Base-by-base conservation (phyloP, 1,139 yeast species). In the Saccharomyces hybrid region DNA sequence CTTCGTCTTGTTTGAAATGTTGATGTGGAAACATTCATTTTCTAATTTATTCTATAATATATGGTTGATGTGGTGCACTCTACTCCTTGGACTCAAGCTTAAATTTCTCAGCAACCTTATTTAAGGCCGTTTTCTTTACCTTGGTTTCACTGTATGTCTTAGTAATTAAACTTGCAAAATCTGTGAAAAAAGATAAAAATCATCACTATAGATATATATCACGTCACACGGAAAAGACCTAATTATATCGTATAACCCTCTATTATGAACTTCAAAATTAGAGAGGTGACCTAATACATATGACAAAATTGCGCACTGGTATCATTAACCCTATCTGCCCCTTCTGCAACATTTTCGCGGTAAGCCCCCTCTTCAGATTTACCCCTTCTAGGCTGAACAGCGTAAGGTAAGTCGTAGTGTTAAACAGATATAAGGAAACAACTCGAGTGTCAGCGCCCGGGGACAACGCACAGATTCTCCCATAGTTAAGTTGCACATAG, bases 1-100 rank as follows among this genome's bases (percentile, higher is more conserved):
- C 90, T 79, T 70, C 90, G 80, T 70, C 90, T 81, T 52, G 87
- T 89, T 44, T 91, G 93, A 53, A 89, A 80, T 8, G 97, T 88
- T 57, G 96, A 87, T 50, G 96, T 88, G 54, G 96, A 87, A 53
- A 89, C 84, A 72, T 89, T 90, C 97, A 90, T 89, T 38, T 16
- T 16, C 2, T 5, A n/a, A n/a, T 11, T 9, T 38, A 7, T 38
- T 3, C 5, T 38, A 2, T 3, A 5, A 9, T 38, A 38, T 9
- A 38, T 9, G 5, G n/a, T 13, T 5, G 42, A 26, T 23, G 13
- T 14, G 5, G 13, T 38, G 47, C 3, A 19, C 44, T 16, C 16
- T 19, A 6, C 6, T 1, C 25, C 23, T 19, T 3, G 9, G 9
- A 8, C 44, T 3, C 7, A 16, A 38, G n/a, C n/a, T n/a, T n/a